Conservation (phyloP, 2,329 filamentous ascomycete genomes). For the Raffaelea deltoideospora region DNA sequence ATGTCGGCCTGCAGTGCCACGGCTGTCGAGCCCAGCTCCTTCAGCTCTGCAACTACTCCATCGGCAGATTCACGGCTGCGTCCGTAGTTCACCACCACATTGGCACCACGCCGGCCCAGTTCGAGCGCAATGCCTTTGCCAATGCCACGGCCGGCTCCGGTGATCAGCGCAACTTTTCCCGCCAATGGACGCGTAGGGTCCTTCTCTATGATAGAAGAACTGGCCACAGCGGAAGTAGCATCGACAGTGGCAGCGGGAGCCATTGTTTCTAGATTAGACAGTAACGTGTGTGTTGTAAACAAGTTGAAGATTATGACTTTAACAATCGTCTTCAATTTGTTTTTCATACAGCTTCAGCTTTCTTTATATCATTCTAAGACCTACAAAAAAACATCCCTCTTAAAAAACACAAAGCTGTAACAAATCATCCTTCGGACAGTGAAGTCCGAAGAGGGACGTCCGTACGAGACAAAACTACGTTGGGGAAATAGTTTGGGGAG, state of each 20-base stretch:
- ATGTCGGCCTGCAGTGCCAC: conserved; percentile 51
- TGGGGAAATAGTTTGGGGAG: neutral
- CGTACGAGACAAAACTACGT: neutral
- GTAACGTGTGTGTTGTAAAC: neutral
- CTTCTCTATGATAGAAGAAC: neutral
- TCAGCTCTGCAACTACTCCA: conserved; percentile 37
- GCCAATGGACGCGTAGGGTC: conserved; percentile 16
- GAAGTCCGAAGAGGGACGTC: neutral
- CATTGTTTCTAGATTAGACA: too few relatives aligned
- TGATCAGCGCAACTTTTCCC: conserved; percentile 45
- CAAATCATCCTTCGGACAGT: neutral
- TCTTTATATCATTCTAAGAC: neutral
- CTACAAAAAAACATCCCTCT: neutral
- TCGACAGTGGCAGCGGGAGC: conserved; percentile 3
- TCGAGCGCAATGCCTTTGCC: conserved; percentile 51
- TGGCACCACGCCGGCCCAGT: conserved; percentile 48
- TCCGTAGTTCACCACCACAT: conserved; percentile 53
- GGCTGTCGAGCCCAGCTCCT: conserved; percentile 38
- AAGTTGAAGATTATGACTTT: neutral
- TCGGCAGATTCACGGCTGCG: conserved; percentile 40
- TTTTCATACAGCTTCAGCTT: neutral
- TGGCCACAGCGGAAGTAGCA: neutral
- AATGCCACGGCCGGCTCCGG: conserved; percentile 50
- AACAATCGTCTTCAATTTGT: neutral
- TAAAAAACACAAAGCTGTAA: neutral